phyloP scores from a whole-genome alignment of 176 grass and related monocot species.

The Areca catechu region DNA sequence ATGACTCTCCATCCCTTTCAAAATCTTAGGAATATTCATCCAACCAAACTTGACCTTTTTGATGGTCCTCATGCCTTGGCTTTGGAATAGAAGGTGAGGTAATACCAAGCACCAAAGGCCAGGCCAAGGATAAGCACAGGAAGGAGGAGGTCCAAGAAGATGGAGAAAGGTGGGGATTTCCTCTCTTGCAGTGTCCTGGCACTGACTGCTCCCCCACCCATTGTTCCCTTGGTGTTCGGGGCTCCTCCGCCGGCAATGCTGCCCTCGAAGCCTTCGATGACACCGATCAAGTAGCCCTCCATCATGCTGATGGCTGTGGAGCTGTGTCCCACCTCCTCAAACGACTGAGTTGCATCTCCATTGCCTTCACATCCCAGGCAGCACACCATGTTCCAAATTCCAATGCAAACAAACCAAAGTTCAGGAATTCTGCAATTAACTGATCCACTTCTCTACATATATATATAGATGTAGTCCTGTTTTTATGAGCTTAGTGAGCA shows the following conservation, averaged over 20 bases:
- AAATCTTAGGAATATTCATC: too few species aligned
- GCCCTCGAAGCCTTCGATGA: slow-evolving; percentile 31
- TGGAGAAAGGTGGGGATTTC: slow-evolving; percentile 15
- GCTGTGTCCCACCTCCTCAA: slow-evolving; percentile 87
- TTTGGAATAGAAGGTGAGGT: slow-evolving; percentile 49
- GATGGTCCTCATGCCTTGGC: background rate
- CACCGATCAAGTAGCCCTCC: slow-evolving; percentile 50
- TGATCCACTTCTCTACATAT: too few species aligned
- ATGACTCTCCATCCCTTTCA: too few species aligned
- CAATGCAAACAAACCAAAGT: slow-evolving; percentile 8
- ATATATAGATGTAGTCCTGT: too few species aligned
- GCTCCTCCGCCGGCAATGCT: background rate
- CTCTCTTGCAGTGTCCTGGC: too few species aligned
- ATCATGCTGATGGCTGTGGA: slow-evolving; percentile 62
- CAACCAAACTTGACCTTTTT: too few species aligned
- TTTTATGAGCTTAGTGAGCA: background rate
- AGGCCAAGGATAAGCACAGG: slow-evolving; percentile 46
- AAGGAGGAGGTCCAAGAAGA: slow-evolving; percentile 56
- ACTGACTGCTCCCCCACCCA: background rate
- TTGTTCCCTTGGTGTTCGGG: slow-evolving; percentile 27
- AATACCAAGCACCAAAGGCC: slow-evolving; percentile 70
- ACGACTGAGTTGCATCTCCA: slow-evolving; percentile 56
- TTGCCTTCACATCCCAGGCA: slow-evolving; percentile 30
- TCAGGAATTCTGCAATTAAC: slow-evolving; percentile 9
- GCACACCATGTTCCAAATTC: background rate